phyloP scores from a whole-genome alignment of 192 early-diverging fungal genomes.

The Nowakowskiella sp. region DNA sequence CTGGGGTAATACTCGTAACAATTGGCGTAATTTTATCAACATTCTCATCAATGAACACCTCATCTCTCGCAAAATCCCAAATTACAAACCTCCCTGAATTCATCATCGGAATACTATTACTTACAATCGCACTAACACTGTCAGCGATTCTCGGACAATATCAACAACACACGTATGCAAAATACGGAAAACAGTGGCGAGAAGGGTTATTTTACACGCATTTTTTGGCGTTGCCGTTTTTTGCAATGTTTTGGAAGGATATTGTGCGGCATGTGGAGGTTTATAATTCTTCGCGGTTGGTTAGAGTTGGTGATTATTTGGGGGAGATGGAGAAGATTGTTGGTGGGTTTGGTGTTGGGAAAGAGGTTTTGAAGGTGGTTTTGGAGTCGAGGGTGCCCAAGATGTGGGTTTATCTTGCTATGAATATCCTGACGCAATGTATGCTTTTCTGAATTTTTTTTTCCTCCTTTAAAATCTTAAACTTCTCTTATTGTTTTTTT shows the following conservation, averaged over 20 bases:
- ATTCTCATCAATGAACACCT: background rate
- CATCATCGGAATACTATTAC: conserved; percentile 56
- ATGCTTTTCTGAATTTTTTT: conserved; percentile 15
- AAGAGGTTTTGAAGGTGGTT: conserved; percentile 2
- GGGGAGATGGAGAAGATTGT: too few species aligned
- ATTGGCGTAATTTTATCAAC: too few species aligned
- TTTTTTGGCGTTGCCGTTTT: conserved; percentile 69
- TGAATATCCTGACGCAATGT: conserved; percentile 75
- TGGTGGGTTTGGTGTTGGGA: conserved; percentile 9
- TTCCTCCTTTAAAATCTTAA: background rate
- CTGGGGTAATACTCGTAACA: too few species aligned
- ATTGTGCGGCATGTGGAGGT: conserved; percentile 44
- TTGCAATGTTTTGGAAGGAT: conserved; percentile 64
- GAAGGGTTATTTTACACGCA: conserved; percentile 89
- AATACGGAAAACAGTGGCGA: conserved; percentile 74
- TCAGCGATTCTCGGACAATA: conserved; percentile 74
- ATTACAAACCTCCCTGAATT: conserved; percentile 33
- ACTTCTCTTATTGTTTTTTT: conserved; percentile 2
- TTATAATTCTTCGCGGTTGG: conserved; percentile 49
- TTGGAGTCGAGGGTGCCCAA: conserved; percentile 38
- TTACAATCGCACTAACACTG: conserved; percentile 64
- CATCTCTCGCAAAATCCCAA: background rate
- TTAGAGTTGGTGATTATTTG: conserved; percentile 15
- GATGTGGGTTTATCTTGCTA: conserved; percentile 61
- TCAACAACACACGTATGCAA: conserved; percentile 71